Percentiles rank a stretch among this genome's conserved stretches.
phyloP scores from a whole-genome alignment of 495 filamentous ascomycete species.

The Filosporella fistucella region DNA sequence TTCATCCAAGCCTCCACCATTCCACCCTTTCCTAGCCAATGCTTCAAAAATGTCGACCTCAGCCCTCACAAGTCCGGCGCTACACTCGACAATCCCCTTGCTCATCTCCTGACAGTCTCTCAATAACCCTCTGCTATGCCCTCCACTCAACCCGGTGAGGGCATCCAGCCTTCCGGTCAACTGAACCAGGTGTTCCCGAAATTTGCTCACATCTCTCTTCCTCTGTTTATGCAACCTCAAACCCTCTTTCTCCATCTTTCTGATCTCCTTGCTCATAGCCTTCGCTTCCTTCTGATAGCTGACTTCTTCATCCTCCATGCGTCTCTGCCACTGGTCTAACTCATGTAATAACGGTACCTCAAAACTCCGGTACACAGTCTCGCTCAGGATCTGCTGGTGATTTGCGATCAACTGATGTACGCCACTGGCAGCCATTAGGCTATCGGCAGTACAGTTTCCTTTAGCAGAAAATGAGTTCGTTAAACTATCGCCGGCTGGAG shows the following conservation, averaged over 20 bases:
- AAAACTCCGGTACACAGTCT: constrained; percentile 60
- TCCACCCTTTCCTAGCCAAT: constrained; percentile 59
- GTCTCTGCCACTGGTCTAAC: constrained; percentile 53
- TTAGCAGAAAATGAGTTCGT: constrained; percentile 45
- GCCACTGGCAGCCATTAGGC: constrained; percentile 51
- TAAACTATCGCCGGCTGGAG: constrained; percentile 22
- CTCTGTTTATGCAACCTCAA: constrained; percentile 50
- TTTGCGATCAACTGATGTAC: constrained; percentile 61
- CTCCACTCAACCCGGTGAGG: constrained; percentile 52
- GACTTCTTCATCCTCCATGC: constrained; percentile 55
- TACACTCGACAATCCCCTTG: constrained; percentile 51
- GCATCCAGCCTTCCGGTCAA: constrained; percentile 57
- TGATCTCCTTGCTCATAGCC: constrained; percentile 47
- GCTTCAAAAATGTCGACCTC: constrained; percentile 65
- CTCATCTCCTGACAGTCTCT: constrained; percentile 56
- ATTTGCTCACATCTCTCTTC: constrained; percentile 45
- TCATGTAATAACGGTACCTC: constrained; percentile 62
- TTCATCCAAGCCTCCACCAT: constrained; percentile 57
- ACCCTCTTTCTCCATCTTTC: constrained; percentile 55
- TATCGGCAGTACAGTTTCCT: constrained; percentile 54
- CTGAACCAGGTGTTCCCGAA: constrained; percentile 50
- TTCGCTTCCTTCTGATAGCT: constrained; percentile 47
- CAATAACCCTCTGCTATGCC: constrained; percentile 48
- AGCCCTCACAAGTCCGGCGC: constrained; percentile 54
- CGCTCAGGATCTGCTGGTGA: constrained; percentile 58